Base-by-base conservation (phyloP, 2,329 filamentous ascomycete species). In the Colletotrichum sp. region DNA sequence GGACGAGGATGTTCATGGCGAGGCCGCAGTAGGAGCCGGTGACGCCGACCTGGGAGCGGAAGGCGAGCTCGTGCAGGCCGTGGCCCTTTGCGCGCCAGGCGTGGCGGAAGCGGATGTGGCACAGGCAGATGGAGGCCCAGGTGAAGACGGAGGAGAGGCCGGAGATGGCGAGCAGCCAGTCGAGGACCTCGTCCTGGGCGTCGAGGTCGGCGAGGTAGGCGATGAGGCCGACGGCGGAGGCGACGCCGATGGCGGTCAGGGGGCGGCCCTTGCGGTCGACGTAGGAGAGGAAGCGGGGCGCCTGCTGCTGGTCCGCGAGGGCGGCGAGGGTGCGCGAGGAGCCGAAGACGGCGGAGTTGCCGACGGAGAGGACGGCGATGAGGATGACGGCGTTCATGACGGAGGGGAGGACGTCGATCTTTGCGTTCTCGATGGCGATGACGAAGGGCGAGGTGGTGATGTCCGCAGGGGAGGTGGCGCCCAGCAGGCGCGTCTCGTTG, bases 311-410 rank as follows among this genome's bases (percentile, higher is more conserved):
- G 83, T 98, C 96, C 60, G 96, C 96, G 3, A 98, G 91, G 5
- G 96, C 96, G 30, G 96, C 95, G 9, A 99, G 91, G 3, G 96
- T 98, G 80, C 96, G 93, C 2, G 95, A 98, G 28, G 95, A 96
- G 44, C 96, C 96, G 81, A 98, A 99, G 76, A 98, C 93, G 77
- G 96, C 93, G 8, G 95, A 96, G 85, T 98, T 98, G 74, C 96
- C 96, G 76, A 98, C 96, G 1, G 95, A 98, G 26, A 98, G 87
- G 26, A 98, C 96, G 24, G 96, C 94, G 77, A 98, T 92, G 82
- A 98, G 92, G 83, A 98, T 98, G 76, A 98, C 95, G n/a, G 92
- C 93, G 84, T 99, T 98, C 94, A 98, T 98, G 70, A 98, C 90
- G 0, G 94, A 96, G 3, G 95, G 95, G 4, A 98, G 90, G 3